These are phyloP conservation scores for Ophioceras dolichostomum DNA, from an alignment of 2,329 filamentous ascomycete species.

Conservation along the genomic window DNA sequence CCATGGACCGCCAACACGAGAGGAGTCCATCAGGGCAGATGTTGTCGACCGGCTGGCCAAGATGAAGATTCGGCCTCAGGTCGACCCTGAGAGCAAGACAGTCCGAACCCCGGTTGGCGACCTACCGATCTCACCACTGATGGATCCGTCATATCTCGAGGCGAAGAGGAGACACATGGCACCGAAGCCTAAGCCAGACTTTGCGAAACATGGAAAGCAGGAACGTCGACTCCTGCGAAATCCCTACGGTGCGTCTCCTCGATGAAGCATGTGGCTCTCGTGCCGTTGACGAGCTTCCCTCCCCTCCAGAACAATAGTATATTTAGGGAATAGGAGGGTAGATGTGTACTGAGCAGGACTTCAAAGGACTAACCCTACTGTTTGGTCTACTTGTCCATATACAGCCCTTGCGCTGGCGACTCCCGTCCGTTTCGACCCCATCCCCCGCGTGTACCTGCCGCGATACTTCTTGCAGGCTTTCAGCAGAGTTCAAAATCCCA, in stretches of 20 bases:
- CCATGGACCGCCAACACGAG: no score
- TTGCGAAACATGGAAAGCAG: constrained; percentile 25
- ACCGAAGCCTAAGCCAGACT: constrained; percentile 18
- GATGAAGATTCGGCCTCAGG: constrained; percentile 4
- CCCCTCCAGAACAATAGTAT: no score
- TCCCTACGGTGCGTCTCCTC: constrained; percentile 41
- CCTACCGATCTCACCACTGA: constrained; percentile 41
- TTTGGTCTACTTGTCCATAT: no score
- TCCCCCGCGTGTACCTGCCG: constrained; percentile 39
- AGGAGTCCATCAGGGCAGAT: no score
- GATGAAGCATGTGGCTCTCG: no score
- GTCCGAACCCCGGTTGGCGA: constrained; percentile 30
- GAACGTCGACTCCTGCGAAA: constrained; percentile 48
- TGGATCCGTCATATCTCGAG: constrained; percentile 36
- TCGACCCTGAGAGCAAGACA: constrained; percentile 28
- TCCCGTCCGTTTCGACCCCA: constrained; percentile 42
- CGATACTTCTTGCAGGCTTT: constrained; percentile 52
- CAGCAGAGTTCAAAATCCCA: constrained; percentile 40
- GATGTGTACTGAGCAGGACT: no score
- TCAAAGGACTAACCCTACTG: no score
- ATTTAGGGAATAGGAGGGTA: no score
- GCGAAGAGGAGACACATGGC: constrained; percentile 29
- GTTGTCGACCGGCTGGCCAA: background rate
- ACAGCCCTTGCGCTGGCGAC: constrained; percentile 39
- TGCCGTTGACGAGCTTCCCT: no score